Base-by-base conservation (phyloP, 371 early-diverging fungal genomes). In the Mucor sp. region DNA sequence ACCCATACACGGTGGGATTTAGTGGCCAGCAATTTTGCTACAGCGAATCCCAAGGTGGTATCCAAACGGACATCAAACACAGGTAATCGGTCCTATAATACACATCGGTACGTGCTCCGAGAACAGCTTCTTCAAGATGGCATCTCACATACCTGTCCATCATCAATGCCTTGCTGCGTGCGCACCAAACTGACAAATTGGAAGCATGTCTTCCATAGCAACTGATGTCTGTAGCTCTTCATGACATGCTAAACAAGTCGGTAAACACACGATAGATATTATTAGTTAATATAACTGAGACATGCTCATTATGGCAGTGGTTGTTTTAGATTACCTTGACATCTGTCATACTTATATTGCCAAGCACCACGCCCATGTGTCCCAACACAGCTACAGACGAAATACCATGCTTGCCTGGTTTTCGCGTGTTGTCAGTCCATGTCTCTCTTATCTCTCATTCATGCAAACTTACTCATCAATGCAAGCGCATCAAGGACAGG, bases 1-100 rank as follows among this genome's bases (percentile, higher is more conserved):
- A 94, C 89, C 94, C 94, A 95, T 14, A 95, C 83, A 53, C 95
- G 90, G 63, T 95, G 95, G 0, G 94, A 87, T 35, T 85, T 84
- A 3, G 95, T 95, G 14, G 95, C 94, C 30, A 89, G 79, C 64
- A 94, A 74, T 75, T 94, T 94, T 25, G 89, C 88, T 37, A 94
- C 77, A 0, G 91, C 84, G 33, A 86, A 86, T 8, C 88, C 83
- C 55, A 95, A 77, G 2, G 91, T 87, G 3, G 90, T 87, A 58
- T 88, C 87, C 11, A 87, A 80, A 23, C 86, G 82, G 6, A 92
- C 94, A 65, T 91, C 90, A 25, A 95, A 90, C 14, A 94, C 91
- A 0, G 95, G 93, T 19, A 88, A 79, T 8, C 87, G 85, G 59
- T 95, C 95, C 84, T 85, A 68, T 11, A 47, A 30, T 21, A 25